Conservation (phyloP, 2,329 filamentous ascomycete genomes). For the Dactylellina parvicollis region DNA sequence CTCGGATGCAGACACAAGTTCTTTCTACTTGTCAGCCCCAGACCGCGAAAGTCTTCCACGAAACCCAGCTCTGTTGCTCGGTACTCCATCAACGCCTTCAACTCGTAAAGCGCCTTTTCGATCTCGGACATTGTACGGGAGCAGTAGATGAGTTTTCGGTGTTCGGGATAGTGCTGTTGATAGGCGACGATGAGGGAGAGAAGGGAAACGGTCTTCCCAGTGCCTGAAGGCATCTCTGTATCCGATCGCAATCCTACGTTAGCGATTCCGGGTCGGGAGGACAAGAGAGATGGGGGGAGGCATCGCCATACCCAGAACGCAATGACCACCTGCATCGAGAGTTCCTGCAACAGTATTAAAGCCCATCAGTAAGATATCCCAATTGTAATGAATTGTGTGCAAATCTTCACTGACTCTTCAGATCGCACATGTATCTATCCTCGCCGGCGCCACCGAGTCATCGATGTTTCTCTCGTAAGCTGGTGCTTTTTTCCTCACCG, state of each 20-base stretch:
- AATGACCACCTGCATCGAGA: constrained; percentile 92
- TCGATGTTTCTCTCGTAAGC: constrained; percentile 56
- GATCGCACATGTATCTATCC: constrained; percentile 79
- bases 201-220: constrained; percentile 95
- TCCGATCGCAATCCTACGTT: not conserved
- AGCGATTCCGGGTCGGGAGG: not conserved
- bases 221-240: constrained; percentile 94
- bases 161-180: constrained; percentile 90
- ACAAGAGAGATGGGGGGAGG: not conserved
- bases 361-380: constrained; percentile 1
- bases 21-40: constrained; percentile 94
- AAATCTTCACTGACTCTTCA: constrained; percentile 68
- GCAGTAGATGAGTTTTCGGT: constrained; percentile 97
- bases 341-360: constrained; percentile 69
- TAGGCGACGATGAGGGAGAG: constrained; percentile 96
- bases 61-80: constrained; percentile 86
- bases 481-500: constrained; percentile 40
- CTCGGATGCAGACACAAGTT: constrained; percentile 96
- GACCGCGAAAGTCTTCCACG: constrained; percentile 89
- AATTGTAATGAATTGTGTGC: not conserved
- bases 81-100: constrained; percentile 95
- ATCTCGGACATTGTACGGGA: constrained; percentile 99
- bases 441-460: not conserved
- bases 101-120: constrained; percentile 91
- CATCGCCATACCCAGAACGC: constrained; percentile 70